Base-by-base conservation (phyloP, 768 basidiomycete species). In the Naematelia encephala region DNA sequence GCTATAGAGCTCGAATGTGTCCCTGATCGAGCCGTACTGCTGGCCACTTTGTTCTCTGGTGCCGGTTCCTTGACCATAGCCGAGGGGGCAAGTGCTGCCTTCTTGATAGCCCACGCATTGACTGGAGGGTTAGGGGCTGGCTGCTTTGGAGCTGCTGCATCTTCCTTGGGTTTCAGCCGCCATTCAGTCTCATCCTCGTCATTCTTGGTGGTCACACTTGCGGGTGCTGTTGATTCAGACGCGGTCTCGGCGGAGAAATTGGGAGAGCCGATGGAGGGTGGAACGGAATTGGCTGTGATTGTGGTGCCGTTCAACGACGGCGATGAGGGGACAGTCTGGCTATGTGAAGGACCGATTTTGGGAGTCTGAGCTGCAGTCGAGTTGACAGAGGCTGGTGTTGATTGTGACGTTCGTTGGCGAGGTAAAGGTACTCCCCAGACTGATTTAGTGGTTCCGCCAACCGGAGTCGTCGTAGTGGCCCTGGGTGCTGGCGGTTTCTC, bases 31-130 rank as follows among this genome's bases (percentile, higher is more conserved):
- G 8, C 16, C 34, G 34, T 8, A 16, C 16, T 39, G 34, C 8
- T 16, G 16, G 34, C 34, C 8, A 16, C 34, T 39, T 16, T 16
- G 34, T 16, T 39, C 16, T 39, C 34, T 39, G 34, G 16, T 8
- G 34, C 34, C 34, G 34, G 34, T 39, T 39, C 34, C 34, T 8
- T 39, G 8, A 8, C 16, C 34, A 47, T 11, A 19, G 46, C 10
- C 19, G 46, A 19, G 46, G 25, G 46, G 46, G 19, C 21, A 8
- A 10, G n/a, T 21, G 46, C 46, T 8, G 19, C 11, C 25, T 47
- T 8, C 21, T 30, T 51, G 13, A 59, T 25, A 21, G 69, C 68
- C 75, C 75, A 76, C 10, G 72, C 60, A 56, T 76, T 76, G n/a
- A 69, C 68, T 30, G 51, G 26, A 29, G 27, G 51, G 11, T n/a